Percentiles rank a stretch among this genome's conserved stretches.
phyloP scores from a whole-genome alignment of 1,284 basidiomycete species.

The Cystobasidium sp. region DNA sequence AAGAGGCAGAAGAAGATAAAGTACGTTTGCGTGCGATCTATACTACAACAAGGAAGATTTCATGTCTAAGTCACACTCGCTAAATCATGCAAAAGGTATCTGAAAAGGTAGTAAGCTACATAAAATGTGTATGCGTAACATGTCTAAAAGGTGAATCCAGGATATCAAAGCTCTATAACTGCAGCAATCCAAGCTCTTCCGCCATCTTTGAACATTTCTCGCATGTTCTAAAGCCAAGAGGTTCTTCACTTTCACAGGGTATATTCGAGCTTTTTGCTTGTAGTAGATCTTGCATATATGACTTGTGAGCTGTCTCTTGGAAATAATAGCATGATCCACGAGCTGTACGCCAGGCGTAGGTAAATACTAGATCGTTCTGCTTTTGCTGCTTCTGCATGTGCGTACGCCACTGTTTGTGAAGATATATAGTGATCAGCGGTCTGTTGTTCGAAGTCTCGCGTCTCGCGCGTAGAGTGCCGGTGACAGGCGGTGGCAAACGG shows the following conservation, averaged over 20 bases:
- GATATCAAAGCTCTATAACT: neutral
- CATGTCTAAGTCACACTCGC: no score
- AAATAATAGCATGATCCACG: conserved; percentile 38
- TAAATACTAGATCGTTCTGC: conserved; percentile 25
- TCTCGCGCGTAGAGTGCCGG: neutral
- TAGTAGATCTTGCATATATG: conserved; percentile 29
- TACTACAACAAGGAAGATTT: no score
- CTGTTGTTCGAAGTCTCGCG: neutral
- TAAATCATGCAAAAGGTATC: no score
- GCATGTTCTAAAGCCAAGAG: conserved; percentile 36
- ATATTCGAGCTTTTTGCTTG: conserved; percentile 20
- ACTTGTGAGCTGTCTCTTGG: conserved; percentile 1
- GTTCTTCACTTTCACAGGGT: conserved; percentile 22
- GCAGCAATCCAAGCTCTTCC: conserved; percentile 7
- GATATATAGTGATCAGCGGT: neutral
- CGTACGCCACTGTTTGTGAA: conserved; percentile 30
- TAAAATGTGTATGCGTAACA: neutral
- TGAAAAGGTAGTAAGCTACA: neutral
- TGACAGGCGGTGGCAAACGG: neutral
- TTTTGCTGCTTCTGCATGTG: conserved; percentile 28
- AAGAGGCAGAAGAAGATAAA: no score
- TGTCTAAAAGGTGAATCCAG: neutral
- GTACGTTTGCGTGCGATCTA: no score
- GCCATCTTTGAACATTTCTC: conserved; percentile 34
- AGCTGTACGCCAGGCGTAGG: conserved; percentile 25